These are phyloP conservation scores for Trametes punicea DNA, from an alignment of 768 basidiomycete species.

Conservation along the genomic window DNA sequence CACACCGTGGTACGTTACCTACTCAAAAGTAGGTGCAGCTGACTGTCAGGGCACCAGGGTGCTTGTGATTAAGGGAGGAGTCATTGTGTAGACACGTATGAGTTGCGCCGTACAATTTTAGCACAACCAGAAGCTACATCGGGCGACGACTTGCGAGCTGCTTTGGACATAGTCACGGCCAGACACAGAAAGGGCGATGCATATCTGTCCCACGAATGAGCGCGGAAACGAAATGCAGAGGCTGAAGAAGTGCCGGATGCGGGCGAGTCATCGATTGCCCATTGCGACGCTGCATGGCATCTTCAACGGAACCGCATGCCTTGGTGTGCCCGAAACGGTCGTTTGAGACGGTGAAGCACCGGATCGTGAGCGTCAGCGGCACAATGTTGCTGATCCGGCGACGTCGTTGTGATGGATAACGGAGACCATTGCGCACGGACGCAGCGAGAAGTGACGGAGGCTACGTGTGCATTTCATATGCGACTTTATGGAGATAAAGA, in stretches of 20 bases:
- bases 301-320: background rate
- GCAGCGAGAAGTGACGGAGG: background rate
- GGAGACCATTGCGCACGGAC: background rate
- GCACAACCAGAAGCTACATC: background rate
- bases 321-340: conserved; percentile 11
- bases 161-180: background rate
- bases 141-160: background rate
- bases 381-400: conserved; percentile 8
- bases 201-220: background rate
- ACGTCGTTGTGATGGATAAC: conserved; percentile 5
- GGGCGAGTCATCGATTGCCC: background rate
- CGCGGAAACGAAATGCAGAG: no score
- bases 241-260: no score
- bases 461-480: no score
- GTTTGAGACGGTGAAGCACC: conserved; percentile 18
- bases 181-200: background rate
- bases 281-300: background rate
- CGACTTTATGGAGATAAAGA: no score
- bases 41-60: no score
- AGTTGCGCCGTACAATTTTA: background rate
- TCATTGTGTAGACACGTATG: background rate
- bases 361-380: conserved; percentile 19
- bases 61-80: no score
- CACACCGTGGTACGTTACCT: no score
- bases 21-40: no score